phyloP scores from a whole-genome alignment of 1,284 basidiomycete genomes.

The Coniophora puteana region DNA sequence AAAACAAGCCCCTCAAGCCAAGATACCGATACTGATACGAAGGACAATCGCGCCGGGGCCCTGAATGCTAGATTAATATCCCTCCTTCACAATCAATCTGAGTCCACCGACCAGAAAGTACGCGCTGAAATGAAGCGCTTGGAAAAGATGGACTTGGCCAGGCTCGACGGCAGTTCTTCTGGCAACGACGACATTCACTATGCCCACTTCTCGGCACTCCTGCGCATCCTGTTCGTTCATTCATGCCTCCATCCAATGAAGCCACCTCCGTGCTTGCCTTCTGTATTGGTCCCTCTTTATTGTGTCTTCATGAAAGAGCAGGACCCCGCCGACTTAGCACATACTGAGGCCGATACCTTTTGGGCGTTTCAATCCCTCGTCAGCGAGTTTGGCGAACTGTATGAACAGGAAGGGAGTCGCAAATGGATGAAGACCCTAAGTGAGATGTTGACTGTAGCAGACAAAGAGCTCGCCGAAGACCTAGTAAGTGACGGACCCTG shows the following conservation, averaged over 20 bases:
- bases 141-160: too few relatives aligned
- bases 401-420: slow-evolving; percentile 58
- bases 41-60: too few relatives aligned
- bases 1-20: too few relatives aligned
- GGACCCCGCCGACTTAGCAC: slow-evolving; percentile 54
- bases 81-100: too few relatives aligned
- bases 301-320: slow-evolving; percentile 57
- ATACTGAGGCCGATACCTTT: slow-evolving; percentile 76
- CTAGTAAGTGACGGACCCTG: slow-evolving; percentile 59
- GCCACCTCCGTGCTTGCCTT: slow-evolving; percentile 61
- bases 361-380: slow-evolving; percentile 76
- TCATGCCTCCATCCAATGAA: slow-evolving; percentile 69
- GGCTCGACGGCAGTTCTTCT: too few relatives aligned
- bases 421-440: slow-evolving; percentile 64
- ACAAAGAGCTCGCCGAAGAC: slow-evolving; percentile 55
- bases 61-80: too few relatives aligned
- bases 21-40: too few relatives aligned
- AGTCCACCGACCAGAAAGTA: too few relatives aligned
- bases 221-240: slow-evolving; percentile 73
- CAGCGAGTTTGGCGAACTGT: slow-evolving; percentile 67
- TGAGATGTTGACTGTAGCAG: slow-evolving; percentile 60
- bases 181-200: too few relatives aligned
- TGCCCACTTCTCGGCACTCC: slow-evolving; percentile 59
- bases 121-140: too few relatives aligned
- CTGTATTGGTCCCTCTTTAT: slow-evolving; percentile 68